These are phyloP conservation scores for Teratosphaeria gauchensis DNA, from an alignment of 2,329 filamentous ascomycete species.

Conservation along the genomic window DNA sequence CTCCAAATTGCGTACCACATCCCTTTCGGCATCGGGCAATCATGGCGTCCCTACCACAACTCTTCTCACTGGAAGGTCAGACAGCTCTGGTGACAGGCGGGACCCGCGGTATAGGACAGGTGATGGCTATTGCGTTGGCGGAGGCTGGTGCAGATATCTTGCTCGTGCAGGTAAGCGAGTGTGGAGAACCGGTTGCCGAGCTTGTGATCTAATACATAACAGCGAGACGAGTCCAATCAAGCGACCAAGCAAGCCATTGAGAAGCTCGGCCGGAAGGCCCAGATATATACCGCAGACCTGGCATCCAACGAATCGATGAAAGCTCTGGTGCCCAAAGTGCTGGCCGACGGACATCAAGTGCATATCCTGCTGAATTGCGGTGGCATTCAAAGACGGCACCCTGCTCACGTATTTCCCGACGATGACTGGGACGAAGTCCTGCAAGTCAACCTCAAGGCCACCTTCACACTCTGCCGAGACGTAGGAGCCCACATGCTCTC, in stretches of 20 bases:
- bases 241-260: slow-evolving; percentile 53
- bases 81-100: slow-evolving; percentile 42
- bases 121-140: slow-evolving; percentile 42
- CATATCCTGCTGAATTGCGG: slow-evolving; percentile 79
- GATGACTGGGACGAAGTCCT: slow-evolving; percentile 71
- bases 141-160: slow-evolving; percentile 43
- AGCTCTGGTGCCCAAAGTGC: slow-evolving; percentile 49
- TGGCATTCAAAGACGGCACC: slow-evolving; percentile 73
- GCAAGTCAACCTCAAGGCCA: slow-evolving; percentile 75
- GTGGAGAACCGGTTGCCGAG: neutral
- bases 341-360: slow-evolving; percentile 54
- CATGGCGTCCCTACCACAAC: slow-evolving; percentile 30
- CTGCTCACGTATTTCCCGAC: slow-evolving; percentile 65
- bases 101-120: slow-evolving; percentile 41
- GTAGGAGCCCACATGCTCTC: slow-evolving; percentile 69
- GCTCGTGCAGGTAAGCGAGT: slow-evolving; percentile 35
- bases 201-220: neutral
- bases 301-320: slow-evolving; percentile 50
- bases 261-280: slow-evolving; percentile 55
- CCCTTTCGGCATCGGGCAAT: neutral
- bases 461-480: slow-evolving; percentile 70
- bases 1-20: too few relatives aligned
- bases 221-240: slow-evolving; percentile 48
- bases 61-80: slow-evolving; percentile 42
- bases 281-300: slow-evolving; percentile 63